These are phyloP conservation scores for Quillaja saponaria DNA, from an alignment of 306 rosid genomes.

Conservation along the genomic window DNA sequence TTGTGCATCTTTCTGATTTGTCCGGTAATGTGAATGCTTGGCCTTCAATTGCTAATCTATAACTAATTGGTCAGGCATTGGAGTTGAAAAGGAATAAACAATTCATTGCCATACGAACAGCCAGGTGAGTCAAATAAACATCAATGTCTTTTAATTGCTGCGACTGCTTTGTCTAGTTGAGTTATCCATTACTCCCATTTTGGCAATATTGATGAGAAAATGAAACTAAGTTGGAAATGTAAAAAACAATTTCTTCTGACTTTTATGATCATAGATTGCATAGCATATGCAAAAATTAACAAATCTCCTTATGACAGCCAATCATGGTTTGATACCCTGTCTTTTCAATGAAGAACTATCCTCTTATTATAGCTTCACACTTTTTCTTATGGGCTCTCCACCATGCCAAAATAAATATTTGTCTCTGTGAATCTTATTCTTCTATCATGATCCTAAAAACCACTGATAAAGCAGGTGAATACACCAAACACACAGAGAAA, in stretches of 20 bases:
- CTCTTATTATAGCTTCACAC: slow-evolving; percentile 51
- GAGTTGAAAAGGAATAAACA: slow-evolving; percentile 24
- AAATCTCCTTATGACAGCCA: slow-evolving; percentile 37
- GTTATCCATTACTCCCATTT: slow-evolving; percentile 25
- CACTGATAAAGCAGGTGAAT: slow-evolving; percentile 49
- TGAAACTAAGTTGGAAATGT: not conserved
- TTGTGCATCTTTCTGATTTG: slow-evolving; percentile 40
- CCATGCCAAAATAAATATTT: slow-evolving; percentile 51
- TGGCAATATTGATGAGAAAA: slow-evolving; percentile 24
- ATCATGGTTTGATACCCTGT: slow-evolving; percentile 49
- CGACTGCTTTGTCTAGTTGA: slow-evolving; percentile 23
- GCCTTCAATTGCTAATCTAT: slow-evolving; percentile 20
- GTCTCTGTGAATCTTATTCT: slow-evolving; percentile 70
- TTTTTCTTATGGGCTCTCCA: slow-evolving; percentile 72
- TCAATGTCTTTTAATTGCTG: slow-evolving; percentile 22
- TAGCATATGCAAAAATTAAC: slow-evolving; percentile 34
- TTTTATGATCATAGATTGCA: slow-evolving; percentile 15
- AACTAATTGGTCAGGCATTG: slow-evolving; percentile 19
- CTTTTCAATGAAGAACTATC: slow-evolving; percentile 49
- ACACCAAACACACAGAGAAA: slow-evolving; percentile 10
- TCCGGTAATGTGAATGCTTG: slow-evolving; percentile 4
- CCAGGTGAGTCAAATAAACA: slow-evolving; percentile 24
- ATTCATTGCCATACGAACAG: slow-evolving; percentile 11
- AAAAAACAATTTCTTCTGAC: slow-evolving; percentile 28
- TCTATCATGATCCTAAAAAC: slow-evolving; percentile 49